Base-by-base conservation (phyloP, 345 rosid genomes). In the Punica granatum region DNA sequence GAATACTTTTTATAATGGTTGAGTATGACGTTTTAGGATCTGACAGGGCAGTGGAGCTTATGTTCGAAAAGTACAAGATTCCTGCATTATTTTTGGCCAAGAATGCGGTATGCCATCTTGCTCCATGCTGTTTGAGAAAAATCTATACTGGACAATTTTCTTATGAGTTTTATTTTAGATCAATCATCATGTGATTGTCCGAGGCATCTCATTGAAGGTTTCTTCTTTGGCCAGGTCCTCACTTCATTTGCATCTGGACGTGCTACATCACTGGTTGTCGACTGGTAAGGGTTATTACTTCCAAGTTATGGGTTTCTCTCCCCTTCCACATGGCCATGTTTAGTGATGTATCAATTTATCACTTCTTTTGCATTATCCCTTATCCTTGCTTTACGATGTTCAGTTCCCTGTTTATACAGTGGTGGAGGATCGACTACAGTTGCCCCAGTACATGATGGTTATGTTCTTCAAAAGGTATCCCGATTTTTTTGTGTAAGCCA, bases 231-330 rank as follows among this genome's bases (percentile, higher is more conserved):
- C 65, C 82, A 92, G 98, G 98, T 95, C 72, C 92, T 95, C 73
- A 92, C 98, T 21, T 94, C 99, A 60, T 94, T 94, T 83, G 97
- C 99, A 41, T 86, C 96, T 73, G 99, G 99, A 19, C 99, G 99
- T 54, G 90, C 99, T 26, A 92, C 99, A 63, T 87, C 98, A n/a
- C 78, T 95, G 63, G 99, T 95, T 70, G 98, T 95, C 71, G 99
- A 95, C 78, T 75, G 96, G 96, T 92, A 79, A 56, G 79, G 18
- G 53, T 37, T 67, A 32, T 74, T 10, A 9, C 44, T 41, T 49
- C 35, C 46, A 26, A 42, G 41, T n/a, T 26, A 28, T 68, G 54
- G 23, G 51, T 70, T 35, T 60, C 18, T 60, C 39, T 25, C 12
- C 33, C 31, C 63, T 30, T 32, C 61, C 31, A 35, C 63, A 60